Evolutionary conservation across 495 filamentous ascomycete species (phyloP).

Genomic region (Aspergillus avenaceus): DNA sequence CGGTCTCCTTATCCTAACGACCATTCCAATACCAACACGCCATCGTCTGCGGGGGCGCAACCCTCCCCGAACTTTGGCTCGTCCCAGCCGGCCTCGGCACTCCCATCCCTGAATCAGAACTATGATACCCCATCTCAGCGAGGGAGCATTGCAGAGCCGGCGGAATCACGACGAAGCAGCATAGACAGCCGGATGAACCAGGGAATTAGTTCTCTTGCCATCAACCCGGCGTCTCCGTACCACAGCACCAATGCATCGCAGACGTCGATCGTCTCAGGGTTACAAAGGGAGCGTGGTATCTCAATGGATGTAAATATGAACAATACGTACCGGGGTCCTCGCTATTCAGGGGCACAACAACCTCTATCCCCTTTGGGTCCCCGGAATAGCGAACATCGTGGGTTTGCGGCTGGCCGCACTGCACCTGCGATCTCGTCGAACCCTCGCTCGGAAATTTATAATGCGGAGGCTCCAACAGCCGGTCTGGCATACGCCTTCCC

Average conservation of each 20-base stretch:
- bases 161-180: slow-evolving; percentile 67
- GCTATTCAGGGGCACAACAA: slow-evolving; percentile 42
- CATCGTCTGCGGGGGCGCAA: slow-evolving; percentile 44
- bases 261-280: slow-evolving; percentile 63
- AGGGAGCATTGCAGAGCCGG: slow-evolving; percentile 41
- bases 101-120: slow-evolving; percentile 51
- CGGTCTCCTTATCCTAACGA: slow-evolving; percentile 42
- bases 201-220: slow-evolving; percentile 62
- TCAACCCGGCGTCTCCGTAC: slow-evolving; percentile 65
- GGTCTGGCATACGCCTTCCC: slow-evolving; percentile 82
- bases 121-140: slow-evolving; percentile 44
- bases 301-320: slow-evolving; percentile 35
- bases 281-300: slow-evolving; percentile 54
- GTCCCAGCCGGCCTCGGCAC: slow-evolving; percentile 34
- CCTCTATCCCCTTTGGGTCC: slow-evolving; percentile 46
- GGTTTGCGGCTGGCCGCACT: slow-evolving; percentile 53
- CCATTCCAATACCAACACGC: slow-evolving; percentile 39
- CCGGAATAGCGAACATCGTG: slow-evolving; percentile 49
- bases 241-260: slow-evolving; percentile 74
- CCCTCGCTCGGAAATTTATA: slow-evolving; percentile 70
- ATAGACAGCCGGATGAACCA: slow-evolving; percentile 74
- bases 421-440: slow-evolving; percentile 76
- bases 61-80: slow-evolving; percentile 41
- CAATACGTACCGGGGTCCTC: slow-evolving; percentile 58
- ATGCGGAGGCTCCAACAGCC: slow-evolving; percentile 74